Percentiles rank a stretch among this genome's conserved stretches.
These are phyloP conservation scores for Verbascum thapsus DNA, from an alignment of 257 asterid species.

Conservation along the genomic window DNA sequence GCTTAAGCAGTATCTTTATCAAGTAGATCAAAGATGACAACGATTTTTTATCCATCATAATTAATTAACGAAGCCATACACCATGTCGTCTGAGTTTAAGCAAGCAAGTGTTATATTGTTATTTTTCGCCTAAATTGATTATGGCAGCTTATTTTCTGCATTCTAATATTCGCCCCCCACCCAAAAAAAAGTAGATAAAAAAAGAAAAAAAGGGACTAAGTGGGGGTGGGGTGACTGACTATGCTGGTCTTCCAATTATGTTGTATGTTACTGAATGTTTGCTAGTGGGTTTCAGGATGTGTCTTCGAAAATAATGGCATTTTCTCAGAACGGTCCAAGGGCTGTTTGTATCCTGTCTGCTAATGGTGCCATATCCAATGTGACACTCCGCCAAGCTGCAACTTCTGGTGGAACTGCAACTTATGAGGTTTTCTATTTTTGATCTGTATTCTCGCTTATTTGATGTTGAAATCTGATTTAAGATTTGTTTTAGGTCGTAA, in stretches of 20 bases:
- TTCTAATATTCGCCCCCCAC: background rate
- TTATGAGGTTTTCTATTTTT: conserved; percentile 48
- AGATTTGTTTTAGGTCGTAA: background rate
- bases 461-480: conserved; percentile 16
- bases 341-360: conserved; percentile 61
- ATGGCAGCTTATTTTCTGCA: background rate
- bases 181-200: background rate
- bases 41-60: background rate
- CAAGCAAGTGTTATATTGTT: background rate
- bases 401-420: conserved; percentile 68
- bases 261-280: conserved; percentile 22
- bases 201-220: too few relatives aligned
- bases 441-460: background rate
- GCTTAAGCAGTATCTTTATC: conserved; percentile 1
- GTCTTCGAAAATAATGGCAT: conserved; percentile 57
- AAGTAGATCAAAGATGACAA: background rate
- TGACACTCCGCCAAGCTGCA: conserved; percentile 56
- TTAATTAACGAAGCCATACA: background rate
- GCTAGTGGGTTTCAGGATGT: conserved; percentile 55
- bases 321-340: conserved; percentile 58
- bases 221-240: background rate
- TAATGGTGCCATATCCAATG: conserved; percentile 57
- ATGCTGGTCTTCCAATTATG: conserved; percentile 9
- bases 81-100: conserved; percentile 14
- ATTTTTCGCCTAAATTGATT: background rate